phyloP scores from a whole-genome alignment of 2,329 filamentous ascomycete genomes.

The Ambrosiella xylebori region DNA sequence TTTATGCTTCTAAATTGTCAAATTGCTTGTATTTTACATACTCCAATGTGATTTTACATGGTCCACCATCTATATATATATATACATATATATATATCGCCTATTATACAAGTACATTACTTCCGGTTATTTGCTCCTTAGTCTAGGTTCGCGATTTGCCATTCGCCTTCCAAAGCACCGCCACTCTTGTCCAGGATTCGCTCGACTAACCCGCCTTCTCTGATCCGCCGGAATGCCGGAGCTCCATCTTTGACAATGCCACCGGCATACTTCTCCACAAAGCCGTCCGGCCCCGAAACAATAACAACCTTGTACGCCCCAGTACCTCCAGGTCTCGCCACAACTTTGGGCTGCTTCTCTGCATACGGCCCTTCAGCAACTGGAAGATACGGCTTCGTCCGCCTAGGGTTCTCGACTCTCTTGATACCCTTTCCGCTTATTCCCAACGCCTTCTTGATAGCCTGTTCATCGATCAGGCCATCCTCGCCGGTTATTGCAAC shows the following conservation, averaged over 20 bases:
- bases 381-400: constrained; percentile 16
- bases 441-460: constrained; percentile 25
- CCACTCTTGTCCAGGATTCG: constrained; percentile 9
- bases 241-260: constrained; percentile 15
- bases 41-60: background rate
- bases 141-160: constrained; percentile 13
- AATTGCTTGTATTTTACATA: background rate
- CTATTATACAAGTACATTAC: background rate
- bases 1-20: background rate
- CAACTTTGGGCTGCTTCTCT: constrained; percentile 11
- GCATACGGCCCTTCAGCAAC: constrained; percentile 15
- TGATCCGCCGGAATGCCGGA: constrained; percentile 9
- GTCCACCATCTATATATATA: background rate
- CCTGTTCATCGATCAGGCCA: constrained; percentile 39
- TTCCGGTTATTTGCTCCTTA: background rate
- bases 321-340: constrained; percentile 13
- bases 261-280: constrained; percentile 66
- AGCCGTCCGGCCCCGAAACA: constrained; percentile 81
- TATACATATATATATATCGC: background rate
- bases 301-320: constrained; percentile 50
- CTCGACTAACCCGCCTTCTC: constrained; percentile 11
- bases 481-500: constrained; percentile 75
- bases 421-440: background rate
- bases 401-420: constrained; percentile 15
- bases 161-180: constrained; percentile 1